Conservation (phyloP, 2,329 filamentous ascomycete species). For the Bipolaris sorokiniana region DNA sequence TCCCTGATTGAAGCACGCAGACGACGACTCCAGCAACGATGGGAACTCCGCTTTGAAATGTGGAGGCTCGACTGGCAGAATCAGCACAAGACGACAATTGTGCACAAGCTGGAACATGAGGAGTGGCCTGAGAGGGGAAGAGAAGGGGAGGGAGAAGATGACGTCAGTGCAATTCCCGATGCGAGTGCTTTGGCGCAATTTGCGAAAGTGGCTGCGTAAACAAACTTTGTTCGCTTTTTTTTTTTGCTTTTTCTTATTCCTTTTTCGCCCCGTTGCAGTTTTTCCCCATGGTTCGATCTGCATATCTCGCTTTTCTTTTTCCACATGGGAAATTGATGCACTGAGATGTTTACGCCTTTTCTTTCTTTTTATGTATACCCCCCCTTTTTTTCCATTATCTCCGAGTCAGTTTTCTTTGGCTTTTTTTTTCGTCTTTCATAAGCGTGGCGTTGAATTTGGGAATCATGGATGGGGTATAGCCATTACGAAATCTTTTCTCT, state of each 20-base stretch:
- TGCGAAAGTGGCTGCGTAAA: slow-evolving; percentile 20
- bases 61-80: slow-evolving; percentile 47
- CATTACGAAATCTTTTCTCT: too few relatives aligned
- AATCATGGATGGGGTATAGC: too few relatives aligned
- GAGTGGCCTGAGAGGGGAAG: slow-evolving; percentile 35
- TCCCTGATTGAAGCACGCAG: slow-evolving; percentile 41
- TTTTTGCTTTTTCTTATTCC: background rate
- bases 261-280: background rate
- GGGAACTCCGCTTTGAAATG: slow-evolving; percentile 51
- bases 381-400: too few relatives aligned
- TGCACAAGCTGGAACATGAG: slow-evolving; percentile 34
- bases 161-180: slow-evolving; percentile 24
- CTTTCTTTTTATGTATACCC: too few relatives aligned
- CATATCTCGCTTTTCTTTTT: background rate
- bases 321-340: background rate
- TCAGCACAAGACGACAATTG: slow-evolving; percentile 31
- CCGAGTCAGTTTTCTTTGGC: too few relatives aligned
- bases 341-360: too few relatives aligned
- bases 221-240: background rate
- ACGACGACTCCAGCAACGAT: slow-evolving; percentile 42
- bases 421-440: too few relatives aligned
- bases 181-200: slow-evolving; percentile 31
- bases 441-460: too few relatives aligned
- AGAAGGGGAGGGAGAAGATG: slow-evolving; percentile 7
- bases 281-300: background rate